Conservation (phyloP, 1,139 yeast species). For the Debaryomyces subglobosus region DNA sequence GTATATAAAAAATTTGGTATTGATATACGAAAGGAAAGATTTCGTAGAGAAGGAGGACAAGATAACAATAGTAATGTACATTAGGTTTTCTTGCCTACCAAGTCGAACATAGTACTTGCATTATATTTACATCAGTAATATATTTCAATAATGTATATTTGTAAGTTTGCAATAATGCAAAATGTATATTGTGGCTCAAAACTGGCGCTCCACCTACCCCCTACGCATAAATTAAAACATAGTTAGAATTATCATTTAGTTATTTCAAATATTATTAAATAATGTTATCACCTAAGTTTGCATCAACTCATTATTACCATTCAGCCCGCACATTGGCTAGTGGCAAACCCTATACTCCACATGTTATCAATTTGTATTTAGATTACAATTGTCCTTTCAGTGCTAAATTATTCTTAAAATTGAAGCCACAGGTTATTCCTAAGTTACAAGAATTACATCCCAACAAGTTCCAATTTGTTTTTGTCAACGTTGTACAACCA, state of each 20-base stretch:
- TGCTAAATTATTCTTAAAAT: slow-evolving; percentile 61
- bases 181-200: too few species aligned
- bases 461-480: slow-evolving; percentile 56
- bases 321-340: slow-evolving; percentile 23
- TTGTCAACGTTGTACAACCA: slow-evolving; percentile 76
- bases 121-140: too few species aligned
- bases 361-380: slow-evolving; percentile 54
- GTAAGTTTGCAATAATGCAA: too few species aligned
- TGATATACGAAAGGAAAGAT: neutral
- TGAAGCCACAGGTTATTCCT: slow-evolving; percentile 59
- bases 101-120: neutral
- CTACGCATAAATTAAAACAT: too few species aligned
- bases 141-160: too few species aligned
- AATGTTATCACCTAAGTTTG: slow-evolving; percentile 48
- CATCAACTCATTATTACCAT: slow-evolving; percentile 40
- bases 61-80: neutral
- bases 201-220: too few species aligned
- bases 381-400: slow-evolving; percentile 84
- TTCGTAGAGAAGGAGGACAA: neutral
- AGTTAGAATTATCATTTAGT: too few species aligned
- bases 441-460: slow-evolving; percentile 49
- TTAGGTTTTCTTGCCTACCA: neutral
- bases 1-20: slow-evolving; percentile 1
- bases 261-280: too few species aligned
- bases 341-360: slow-evolving; percentile 28